Evolutionary conservation across 2,329 filamentous ascomycete genomes (phyloP).

Genomic region (Colletotrichum echinochloae): DNA sequence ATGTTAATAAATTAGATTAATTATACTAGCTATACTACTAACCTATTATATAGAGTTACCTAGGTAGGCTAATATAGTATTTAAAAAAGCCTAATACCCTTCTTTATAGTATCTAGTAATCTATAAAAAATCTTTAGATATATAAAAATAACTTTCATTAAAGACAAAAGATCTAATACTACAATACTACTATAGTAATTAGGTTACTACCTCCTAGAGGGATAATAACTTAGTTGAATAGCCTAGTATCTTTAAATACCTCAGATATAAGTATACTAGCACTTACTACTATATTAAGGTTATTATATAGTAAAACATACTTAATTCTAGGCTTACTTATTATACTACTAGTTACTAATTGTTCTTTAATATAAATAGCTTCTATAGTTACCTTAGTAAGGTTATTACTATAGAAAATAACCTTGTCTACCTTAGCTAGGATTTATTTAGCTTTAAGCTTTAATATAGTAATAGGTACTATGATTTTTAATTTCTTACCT

Average conservation of each 20-base stretch:
- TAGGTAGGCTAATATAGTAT: slow-evolving; percentile 2
- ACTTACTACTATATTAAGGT: neutral
- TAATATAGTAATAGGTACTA: slow-evolving; percentile 1
- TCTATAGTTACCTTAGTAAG: slow-evolving; percentile 1
- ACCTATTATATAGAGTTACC: neutral
- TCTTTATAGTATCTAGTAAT: neutral
- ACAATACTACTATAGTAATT: neutral
- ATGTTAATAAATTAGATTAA: neutral
- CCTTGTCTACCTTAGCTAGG: neutral
- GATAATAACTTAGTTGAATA: slow-evolving; percentile 5
- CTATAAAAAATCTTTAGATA: slow-evolving; percentile 3
- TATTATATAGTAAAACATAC: slow-evolving; percentile 5
- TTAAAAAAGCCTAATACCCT: neutral
- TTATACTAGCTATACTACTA: slow-evolving; percentile 1
- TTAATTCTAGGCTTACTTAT: neutral
- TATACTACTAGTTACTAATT: neutral
- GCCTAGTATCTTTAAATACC: slow-evolving; percentile 1
- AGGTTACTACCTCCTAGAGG: neutral
- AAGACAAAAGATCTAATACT: neutral
- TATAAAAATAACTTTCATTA: neutral
- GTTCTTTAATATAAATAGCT: neutral
- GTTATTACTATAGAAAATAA: neutral
- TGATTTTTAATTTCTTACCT: slow-evolving; percentile 1
- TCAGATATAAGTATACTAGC: neutral
- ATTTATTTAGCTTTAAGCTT: slow-evolving; percentile 3